A percentile compares a stretch with the other conserved stretches of the same genome.
These are phyloP conservation scores for Clausena lansium DNA, from an alignment of 345 rosid species.

Conservation along the genomic window DNA sequence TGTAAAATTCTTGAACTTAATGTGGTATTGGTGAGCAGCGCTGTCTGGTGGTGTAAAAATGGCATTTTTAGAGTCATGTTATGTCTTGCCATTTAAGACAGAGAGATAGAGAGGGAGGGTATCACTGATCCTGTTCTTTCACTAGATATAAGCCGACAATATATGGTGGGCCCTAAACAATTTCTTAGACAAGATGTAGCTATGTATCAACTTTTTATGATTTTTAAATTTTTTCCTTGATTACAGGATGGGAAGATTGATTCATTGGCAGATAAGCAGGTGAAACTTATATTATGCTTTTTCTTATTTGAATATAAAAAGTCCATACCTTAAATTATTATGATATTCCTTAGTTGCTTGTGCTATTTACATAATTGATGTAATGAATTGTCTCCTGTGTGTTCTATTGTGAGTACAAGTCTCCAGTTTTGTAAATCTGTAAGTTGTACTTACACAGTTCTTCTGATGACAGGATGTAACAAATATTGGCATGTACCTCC, in stretches of 20 bases:
- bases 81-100: background rate
- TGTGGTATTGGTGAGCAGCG: background rate
- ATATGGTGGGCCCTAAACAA: background rate
- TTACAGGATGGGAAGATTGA: constrained; percentile 82
- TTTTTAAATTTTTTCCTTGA: background rate
- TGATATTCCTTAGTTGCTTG: background rate
- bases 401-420: background rate
- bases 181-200: background rate
- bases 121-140: background rate
- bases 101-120: background rate
- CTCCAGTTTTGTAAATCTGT: background rate
- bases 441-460: background rate
- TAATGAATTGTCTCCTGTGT: background rate
- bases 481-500: constrained; percentile 40
- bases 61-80: background rate
- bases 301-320: background rate
- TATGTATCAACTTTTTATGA: background rate
- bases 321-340: background rate
- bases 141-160: background rate
- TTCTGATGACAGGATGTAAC: constrained; percentile 39
- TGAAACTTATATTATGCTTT: constrained; percentile 19
- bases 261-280: constrained; percentile 84
- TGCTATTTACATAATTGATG: background rate
- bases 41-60: background rate
- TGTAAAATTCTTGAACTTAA: background rate